Percentiles rank a stretch among this genome's conserved stretches.
Conservation (phyloP, 306 rosid species). For the Alnus rubra region DNA sequence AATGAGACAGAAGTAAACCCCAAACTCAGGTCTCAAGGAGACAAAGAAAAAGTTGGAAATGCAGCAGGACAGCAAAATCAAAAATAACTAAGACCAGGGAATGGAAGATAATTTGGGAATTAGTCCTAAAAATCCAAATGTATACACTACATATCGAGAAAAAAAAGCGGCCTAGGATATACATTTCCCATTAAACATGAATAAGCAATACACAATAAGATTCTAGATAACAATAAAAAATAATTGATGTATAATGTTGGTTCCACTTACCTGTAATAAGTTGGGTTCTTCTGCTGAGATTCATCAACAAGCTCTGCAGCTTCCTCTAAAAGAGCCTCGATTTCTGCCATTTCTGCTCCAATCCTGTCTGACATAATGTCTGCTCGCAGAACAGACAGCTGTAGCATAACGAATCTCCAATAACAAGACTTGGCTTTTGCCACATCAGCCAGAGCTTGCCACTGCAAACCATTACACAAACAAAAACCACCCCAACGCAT, state of each 20-base stretch:
- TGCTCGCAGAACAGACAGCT: slow-evolving; percentile 74
- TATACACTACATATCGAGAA: too few relatives aligned
- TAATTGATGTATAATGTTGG: slow-evolving; percentile 4
- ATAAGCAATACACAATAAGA: neutral
- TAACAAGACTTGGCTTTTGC: slow-evolving; percentile 80
- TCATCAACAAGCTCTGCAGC: slow-evolving; percentile 88
- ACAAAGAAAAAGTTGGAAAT: neutral
- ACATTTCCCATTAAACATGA: neutral
- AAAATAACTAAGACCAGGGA: neutral
- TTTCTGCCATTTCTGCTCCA: slow-evolving; percentile 73
- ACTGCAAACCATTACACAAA: slow-evolving; percentile 41
- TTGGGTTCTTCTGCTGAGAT: slow-evolving; percentile 74
- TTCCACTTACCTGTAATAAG: slow-evolving; percentile 68
- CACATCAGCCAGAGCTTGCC: slow-evolving; percentile 88
- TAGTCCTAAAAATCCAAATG: too few relatives aligned
- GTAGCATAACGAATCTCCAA: slow-evolving; percentile 90
- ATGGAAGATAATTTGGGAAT: neutral
- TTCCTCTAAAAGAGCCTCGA: slow-evolving; percentile 85
- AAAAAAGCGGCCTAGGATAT: too few relatives aligned
- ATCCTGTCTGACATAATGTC: slow-evolving; percentile 67
- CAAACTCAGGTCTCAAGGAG: neutral
- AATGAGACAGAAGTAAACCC: slow-evolving; percentile 6
- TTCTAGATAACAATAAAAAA: neutral
- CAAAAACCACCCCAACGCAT: neutral
- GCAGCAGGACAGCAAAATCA: neutral